Base-by-base conservation (phyloP, 179 eudicot genomes). In the Camellia oleifera region DNA sequence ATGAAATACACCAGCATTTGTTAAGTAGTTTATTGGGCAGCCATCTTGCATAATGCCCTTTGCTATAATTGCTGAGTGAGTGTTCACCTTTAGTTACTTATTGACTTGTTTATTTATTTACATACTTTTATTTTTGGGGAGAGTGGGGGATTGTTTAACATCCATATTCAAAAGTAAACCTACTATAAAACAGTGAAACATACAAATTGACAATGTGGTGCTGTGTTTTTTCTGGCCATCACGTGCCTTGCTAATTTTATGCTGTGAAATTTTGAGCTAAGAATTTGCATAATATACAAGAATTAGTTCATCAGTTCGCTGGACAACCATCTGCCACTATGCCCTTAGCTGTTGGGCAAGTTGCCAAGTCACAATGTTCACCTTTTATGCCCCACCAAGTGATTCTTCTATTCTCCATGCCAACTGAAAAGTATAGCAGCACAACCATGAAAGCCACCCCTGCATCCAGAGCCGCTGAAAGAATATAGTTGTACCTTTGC, bases 381-480 rank as follows among this genome's bases (percentile, higher is more conserved):
- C 93, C 95, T 52, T 72, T 50, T 50, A 91, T 89, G 50, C 99
- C 99, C 99, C 99, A 96, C 99, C 99, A 96, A 6, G 26, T 61
- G 77, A 96, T 12, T 44, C 76, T 85, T 76, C 76, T 85, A 20
- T 90, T 80, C 89, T 92, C 94, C 52, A 94, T 71, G 15, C 93
- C 92, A 60, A 92, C 74, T 4, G 92, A 66, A 72, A 94, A 92
- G 83, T 94, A 96, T 80, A 94, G 82, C 61, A 91, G 48, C 71
- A 96, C 97, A 0, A 89, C 97, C 99, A 96, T 96, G 85, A 96
- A 94, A 69, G 98, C 98, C 53, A 96, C 97, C 80, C 99, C 98
- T n/a, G 97, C 99, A 82, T 96, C 99, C 74, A 96, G 78, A 20
- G 95, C 98, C 14, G 93, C 98, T 53, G 98, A 95, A 54, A 95